Base-by-base conservation (phyloP, 768 basidiomycete genomes). In the Rhizopogon vulgaris region DNA sequence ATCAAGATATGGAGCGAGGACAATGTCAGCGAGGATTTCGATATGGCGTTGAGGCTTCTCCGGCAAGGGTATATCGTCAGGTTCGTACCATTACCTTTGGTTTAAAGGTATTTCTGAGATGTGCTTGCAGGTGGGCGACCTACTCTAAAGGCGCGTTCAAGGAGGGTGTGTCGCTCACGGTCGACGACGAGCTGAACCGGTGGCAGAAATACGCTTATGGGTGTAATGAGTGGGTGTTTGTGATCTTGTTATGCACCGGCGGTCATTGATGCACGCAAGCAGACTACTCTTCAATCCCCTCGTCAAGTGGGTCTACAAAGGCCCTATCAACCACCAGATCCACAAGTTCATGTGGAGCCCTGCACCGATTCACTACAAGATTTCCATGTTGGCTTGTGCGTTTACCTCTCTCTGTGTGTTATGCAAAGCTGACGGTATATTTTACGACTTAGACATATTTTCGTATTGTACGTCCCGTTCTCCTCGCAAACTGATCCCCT, bases 171-270 rank as follows among this genome's bases (percentile, higher is more conserved):
- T 89, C 87, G 0, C 72, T 95, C 14, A 94, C 93, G 0, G 84
- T 83, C 50, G 90, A 93, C 48, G 93, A 95, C 60, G 93, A 95
- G 65, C 71, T 95, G 8, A 94, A 94, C 60, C 69, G 93, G 2
- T 95, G 93, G 93, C 90, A 94, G 56, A 95, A 94, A 63, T 90
- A 90, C 55, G 74, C 85, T 0, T 89, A 87, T 68, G 87, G 85
- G 79, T 62, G 52, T 62, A 69, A 63, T 49, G 80, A 80, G 56
- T 82, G 78, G 65, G 65, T 76, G 69, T 57, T 32, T 24, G 6
- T 10, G 18, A 15, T 15, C n/a, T 27, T 32, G 51, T 1, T 54
- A 34, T 56, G 30, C 27, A 78, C 36, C 25, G 14, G 30, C 41
- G 37, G 40, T 53, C 34, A 14, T 40, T 6, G 27, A 82, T 80